Percentiles rank a stretch among this genome's conserved stretches.
Evolutionary conservation across 1,139 yeast species (phyloP).

Genomic region (Neolecta irregularis): DNA sequence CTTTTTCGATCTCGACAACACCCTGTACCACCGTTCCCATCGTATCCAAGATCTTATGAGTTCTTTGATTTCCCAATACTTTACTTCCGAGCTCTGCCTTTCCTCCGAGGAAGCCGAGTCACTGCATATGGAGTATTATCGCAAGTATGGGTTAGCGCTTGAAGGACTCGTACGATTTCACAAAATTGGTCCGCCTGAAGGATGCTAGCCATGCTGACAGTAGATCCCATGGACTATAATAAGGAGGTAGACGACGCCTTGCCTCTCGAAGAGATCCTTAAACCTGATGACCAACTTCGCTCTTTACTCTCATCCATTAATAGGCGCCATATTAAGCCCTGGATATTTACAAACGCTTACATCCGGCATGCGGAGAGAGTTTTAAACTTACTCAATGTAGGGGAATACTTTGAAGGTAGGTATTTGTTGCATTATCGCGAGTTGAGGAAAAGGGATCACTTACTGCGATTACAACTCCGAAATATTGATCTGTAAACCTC

Average conservation of each 20-base stretch:
- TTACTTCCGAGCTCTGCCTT: constrained; percentile 46
- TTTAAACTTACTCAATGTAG: constrained; percentile 62
- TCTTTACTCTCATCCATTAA: constrained; percentile 25
- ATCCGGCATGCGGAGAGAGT: constrained; percentile 67
- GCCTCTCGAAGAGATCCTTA: constrained; percentile 61
- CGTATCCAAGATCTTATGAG: constrained; percentile 80
- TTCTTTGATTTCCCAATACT: constrained; percentile 64
- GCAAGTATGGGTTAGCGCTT: constrained; percentile 78
- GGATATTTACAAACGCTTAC: constrained; percentile 94
- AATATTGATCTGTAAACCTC: constrained; percentile 78
- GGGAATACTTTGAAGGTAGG: constrained; percentile 86
- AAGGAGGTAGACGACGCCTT: constrained; percentile 78
- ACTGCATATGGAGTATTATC: constrained; percentile 61
- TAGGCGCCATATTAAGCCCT: constrained; percentile 37
- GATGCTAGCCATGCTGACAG: too few relatives aligned
- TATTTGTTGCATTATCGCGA: neutral
- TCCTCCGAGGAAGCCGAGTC: constrained; percentile 60
- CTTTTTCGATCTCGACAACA: constrained; percentile 86
- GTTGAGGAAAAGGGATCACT: constrained; percentile 32
- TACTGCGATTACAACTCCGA: constrained; percentile 63
- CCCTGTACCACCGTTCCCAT: constrained; percentile 60
- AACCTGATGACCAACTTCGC: constrained; percentile 33
- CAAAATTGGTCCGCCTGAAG: constrained; percentile 15
- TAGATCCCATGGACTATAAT: constrained; percentile 84
- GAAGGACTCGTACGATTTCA: constrained; percentile 47